These are phyloP conservation scores for Chamaenerion angustifolium DNA, from an alignment of 345 rosid species.

Conservation along the genomic window DNA sequence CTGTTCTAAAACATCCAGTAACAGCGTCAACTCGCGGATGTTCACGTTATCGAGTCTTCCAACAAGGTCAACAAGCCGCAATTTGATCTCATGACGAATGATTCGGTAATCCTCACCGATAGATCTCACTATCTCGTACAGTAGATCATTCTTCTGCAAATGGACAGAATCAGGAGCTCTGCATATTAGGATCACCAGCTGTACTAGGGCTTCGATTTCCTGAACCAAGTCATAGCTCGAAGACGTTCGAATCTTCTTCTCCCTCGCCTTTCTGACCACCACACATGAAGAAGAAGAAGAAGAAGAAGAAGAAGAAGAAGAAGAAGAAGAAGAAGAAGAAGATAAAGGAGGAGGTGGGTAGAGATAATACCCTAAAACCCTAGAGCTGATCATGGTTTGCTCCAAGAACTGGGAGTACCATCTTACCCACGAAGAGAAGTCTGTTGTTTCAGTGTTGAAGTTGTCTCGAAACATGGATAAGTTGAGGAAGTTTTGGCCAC, in stretches of 20 bases:
- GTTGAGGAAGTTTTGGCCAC: conserved; percentile 38
- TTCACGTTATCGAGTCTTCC: conserved; percentile 18
- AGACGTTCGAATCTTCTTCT: conserved; percentile 8
- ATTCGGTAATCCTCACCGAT: conserved; percentile 35
- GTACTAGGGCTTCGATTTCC: conserved; percentile 25
- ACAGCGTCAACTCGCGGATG: conserved; percentile 20
- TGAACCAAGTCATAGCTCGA: conserved; percentile 19
- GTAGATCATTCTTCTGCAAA: conserved; percentile 29
- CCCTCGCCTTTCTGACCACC: background rate
- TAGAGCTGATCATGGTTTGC: conserved; percentile 26
- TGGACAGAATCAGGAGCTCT: conserved; percentile 26
- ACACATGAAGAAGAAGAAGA: background rate
- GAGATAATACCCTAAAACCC: conserved; percentile 22
- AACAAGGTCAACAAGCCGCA: conserved; percentile 26
- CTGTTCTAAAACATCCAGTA: conserved; percentile 13
- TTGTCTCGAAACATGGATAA: conserved; percentile 22
- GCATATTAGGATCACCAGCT: conserved; percentile 15
- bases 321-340: no score
- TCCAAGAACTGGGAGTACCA: conserved; percentile 45
- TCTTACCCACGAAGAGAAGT: conserved; percentile 39
- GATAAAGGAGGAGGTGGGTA: conserved; percentile 6
- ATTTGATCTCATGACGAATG: conserved; percentile 23
- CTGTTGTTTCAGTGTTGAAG: conserved; percentile 21
- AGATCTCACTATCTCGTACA: conserved; percentile 30
- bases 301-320: no score